Evolutionary conservation across 768 basidiomycete species (phyloP), one percentile per base, ranked within the genome.

Genomic region (Ramaria sp.): DNA sequence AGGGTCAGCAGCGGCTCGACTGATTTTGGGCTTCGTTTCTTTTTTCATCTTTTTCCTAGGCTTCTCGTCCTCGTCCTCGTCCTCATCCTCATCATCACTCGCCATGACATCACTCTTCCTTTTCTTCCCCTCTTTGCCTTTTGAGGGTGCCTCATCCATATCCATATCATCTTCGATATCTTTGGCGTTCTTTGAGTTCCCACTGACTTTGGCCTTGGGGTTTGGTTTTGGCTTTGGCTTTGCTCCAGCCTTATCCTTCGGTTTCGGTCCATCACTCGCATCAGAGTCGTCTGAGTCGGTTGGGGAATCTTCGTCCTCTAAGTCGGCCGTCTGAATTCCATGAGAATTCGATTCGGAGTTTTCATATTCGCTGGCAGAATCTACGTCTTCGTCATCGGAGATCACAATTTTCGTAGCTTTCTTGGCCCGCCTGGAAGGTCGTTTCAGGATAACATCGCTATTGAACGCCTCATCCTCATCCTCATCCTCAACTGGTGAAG

Each of bases 21-120:
- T 59, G 48, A 65, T 65, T 39, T 66, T 65, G 17, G 63, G 66
- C 61, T 51, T 63, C 46, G 71, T 81, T 45, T 73, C 74, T 59
- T 84, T 81, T 41, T 76, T 74, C 31, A 79, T 80, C 70, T 81
- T 84, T 64, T 78, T 75, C 65, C 80, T 83, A 62, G 54, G 72
- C 66, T 65, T 52, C 39, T 66, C 70, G 0, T 71, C 63, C 64
- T 68, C 66, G 33, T 64, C 57, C 17, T 57, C 59, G 38, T 58
- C 61, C 53, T 62, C 61, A 46, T 50, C 33, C 54, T 62, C 61
- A 46, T 50, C 33, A 54, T 69, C 64, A 15, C 67, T 47, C 42
- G 54, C 39, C 20, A 45, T 49, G 27, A 60, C 63, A 48, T 67
- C 48, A 38, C 69, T 69, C 63, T 77, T 79, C 60, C 73, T 69